Conservation (phyloP, 2,329 filamentous ascomycete genomes). For the Hypoxylon sp. region DNA sequence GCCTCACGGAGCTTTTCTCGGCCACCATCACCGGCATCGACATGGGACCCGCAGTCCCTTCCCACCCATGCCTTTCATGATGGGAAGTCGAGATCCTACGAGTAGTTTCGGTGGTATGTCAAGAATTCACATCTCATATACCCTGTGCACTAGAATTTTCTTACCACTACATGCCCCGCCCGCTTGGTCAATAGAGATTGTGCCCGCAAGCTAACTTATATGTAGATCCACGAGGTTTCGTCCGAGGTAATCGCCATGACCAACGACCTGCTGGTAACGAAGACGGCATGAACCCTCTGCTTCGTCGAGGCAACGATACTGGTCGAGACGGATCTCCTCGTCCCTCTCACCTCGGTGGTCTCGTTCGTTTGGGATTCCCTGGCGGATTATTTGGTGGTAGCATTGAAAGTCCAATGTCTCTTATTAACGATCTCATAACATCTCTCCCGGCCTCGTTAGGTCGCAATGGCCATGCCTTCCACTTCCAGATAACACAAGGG, state of each 20-base stretch:
- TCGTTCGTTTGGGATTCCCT: conserved; percentile 68
- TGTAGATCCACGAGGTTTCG: conserved; percentile 58
- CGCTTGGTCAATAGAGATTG: background rate
- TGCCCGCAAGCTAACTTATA: conserved; percentile 47
- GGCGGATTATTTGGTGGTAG: conserved; percentile 61
- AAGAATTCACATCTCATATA: conserved; percentile 5
- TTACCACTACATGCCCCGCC: too few species aligned
- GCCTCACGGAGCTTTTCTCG: conserved; percentile 57
- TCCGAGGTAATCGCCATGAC: conserved; percentile 67
- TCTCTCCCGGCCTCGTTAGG: conserved; percentile 64
- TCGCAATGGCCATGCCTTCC: conserved; percentile 67
- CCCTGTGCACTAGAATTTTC: background rate
- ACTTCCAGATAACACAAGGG: conserved; percentile 70
- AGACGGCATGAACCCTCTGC: conserved; percentile 88
- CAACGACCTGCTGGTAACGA: conserved; percentile 73
- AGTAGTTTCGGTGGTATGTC: conserved; percentile 50
- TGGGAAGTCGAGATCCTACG: conserved; percentile 52
- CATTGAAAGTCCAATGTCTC: conserved; percentile 66
- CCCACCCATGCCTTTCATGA: conserved; percentile 60
- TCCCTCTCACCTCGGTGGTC: conserved; percentile 63
- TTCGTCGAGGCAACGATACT: conserved; percentile 72
- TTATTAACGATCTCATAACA: conserved; percentile 70
- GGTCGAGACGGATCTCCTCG: conserved; percentile 65
- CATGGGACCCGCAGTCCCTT: conserved; percentile 72
- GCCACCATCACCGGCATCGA: conserved; percentile 69